phyloP scores from a whole-genome alignment of 192 early-diverging fungal genomes.

The Tieghemiomyces parasiticus region DNA sequence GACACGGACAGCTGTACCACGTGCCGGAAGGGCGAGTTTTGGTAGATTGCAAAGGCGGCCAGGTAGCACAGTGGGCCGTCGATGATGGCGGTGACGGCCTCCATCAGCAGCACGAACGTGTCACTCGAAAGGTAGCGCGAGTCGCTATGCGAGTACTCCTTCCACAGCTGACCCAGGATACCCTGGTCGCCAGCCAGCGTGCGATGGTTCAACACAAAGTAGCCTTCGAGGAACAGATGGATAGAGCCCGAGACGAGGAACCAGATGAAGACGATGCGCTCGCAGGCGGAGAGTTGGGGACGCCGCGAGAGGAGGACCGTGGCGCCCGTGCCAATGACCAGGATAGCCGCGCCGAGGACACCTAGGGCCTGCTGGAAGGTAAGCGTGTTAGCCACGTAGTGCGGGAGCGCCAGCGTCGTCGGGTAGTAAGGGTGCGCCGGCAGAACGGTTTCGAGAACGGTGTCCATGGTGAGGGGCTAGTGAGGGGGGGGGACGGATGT shows the following conservation, averaged over 20 bases:
- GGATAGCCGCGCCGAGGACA: background rate
- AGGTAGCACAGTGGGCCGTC: slow-evolving; percentile 44
- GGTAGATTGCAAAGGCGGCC: slow-evolving; percentile 36
- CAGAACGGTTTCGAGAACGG: background rate
- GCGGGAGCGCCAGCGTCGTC: background rate
- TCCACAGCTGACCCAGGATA: slow-evolving; percentile 67
- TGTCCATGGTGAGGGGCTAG: background rate
- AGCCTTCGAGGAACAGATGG: slow-evolving; percentile 75
- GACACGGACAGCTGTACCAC: slow-evolving; percentile 40
- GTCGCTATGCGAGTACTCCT: slow-evolving; percentile 81
- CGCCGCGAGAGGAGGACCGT: slow-evolving; percentile 18
- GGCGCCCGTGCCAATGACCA: background rate
- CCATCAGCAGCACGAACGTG: slow-evolving; percentile 69
- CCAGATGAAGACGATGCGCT: slow-evolving; percentile 57
- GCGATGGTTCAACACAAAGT: slow-evolving; percentile 56
- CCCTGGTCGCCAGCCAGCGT: slow-evolving; percentile 48
- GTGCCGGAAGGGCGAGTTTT: slow-evolving; percentile 35
- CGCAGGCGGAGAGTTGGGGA: slow-evolving; percentile 17
- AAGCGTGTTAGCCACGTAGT: slow-evolving; percentile 5
- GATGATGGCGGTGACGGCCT: slow-evolving; percentile 69
- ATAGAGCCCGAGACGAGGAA: slow-evolving; percentile 67
- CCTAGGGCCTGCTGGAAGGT: background rate
- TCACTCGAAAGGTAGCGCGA: slow-evolving; percentile 79
- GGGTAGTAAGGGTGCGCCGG: slow-evolving; percentile 7
- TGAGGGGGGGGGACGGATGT: too few species aligned